phyloP scores from a whole-genome alignment of 1,139 yeast species.

The Debaryomyces fabryi region DNA sequence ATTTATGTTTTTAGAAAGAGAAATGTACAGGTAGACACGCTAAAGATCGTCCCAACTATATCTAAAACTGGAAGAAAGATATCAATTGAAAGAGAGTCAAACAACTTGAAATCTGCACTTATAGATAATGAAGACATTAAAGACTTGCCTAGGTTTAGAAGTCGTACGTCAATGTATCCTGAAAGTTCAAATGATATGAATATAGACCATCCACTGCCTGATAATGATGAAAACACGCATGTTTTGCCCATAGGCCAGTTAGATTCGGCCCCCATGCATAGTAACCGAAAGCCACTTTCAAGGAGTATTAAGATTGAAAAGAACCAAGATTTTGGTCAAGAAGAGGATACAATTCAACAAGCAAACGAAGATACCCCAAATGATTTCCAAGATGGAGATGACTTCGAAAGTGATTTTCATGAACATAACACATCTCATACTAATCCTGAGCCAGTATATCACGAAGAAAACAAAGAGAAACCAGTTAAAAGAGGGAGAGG shows the following conservation, averaged over 20 bases:
- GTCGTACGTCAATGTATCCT: conserved; percentile 4
- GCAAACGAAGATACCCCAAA: neutral
- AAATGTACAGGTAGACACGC: conserved; percentile 15
- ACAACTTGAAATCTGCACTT: conserved; percentile 28
- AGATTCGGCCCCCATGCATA: neutral
- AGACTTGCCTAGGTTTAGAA: conserved; percentile 26
- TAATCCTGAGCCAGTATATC: neutral
- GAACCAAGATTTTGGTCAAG: neutral
- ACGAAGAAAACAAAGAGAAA: neutral
- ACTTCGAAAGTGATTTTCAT: conserved; percentile 3
- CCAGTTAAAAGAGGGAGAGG: conserved; percentile 14
- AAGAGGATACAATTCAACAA: neutral
- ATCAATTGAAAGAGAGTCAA: conserved; percentile 10
- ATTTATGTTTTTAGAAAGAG: conserved; percentile 15
- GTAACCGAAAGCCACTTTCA: neutral
- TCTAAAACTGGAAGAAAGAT: conserved; percentile 9
- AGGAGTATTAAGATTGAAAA: neutral
- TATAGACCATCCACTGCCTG: neutral
- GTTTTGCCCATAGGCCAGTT: neutral
- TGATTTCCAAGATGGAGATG: neutral
- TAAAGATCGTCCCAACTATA: conserved; percentile 12
- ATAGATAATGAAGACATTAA: conserved; percentile 26
- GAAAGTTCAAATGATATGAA: neutral
- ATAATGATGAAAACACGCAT: neutral
- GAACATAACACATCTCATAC: neutral